Base-by-base conservation (phyloP, 2,329 filamentous ascomycete species). In the Hymenoscyphus fraxineus region DNA sequence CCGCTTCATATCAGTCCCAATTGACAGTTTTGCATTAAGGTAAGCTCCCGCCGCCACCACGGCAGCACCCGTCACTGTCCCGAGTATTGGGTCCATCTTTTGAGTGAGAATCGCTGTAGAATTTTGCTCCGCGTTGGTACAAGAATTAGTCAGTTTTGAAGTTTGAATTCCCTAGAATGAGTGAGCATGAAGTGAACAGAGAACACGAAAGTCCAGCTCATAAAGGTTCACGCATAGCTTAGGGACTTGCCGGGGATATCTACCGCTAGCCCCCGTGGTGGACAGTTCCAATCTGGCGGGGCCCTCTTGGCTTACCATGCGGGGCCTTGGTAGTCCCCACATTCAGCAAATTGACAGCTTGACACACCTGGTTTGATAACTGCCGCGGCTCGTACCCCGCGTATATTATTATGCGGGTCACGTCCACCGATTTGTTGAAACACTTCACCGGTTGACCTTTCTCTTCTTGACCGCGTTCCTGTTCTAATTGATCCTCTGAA, bases 21-120 rank as follows among this genome's bases (percentile, higher is more conserved):
- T 73, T 1, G 74, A 72, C 40, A 79, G 73, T 64, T 77, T 80
- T 6, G 78, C 79, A 71, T 81, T 79, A 13, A 80, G 65, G 66
- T 81, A 81, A 19, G 78, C 73, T 72, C 76, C 60, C 63, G 68
- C 66, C 77, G 62, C 78, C 73, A 71, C 4, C 35, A 71, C 66
- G 35, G 70, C 40, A 41, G 69, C 67, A 2, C 64, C 60, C 15
- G 68, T 54, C n/a, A 68, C 41, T 10, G 66, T 59, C 39, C 58
- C 60, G 27, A 65, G 62, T 13, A 64, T 59, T 19, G 61, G 55
- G 54, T 71, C 68, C 69, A 73, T 70, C 32, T 9, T 63, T 44
- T 3, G 13, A 41, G 9, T 35, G 38, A 38, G 22, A 27, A 19
- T n/a, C 44, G 40, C 13, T 44, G 10, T 44, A 19, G 12, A 19